Evolutionary conservation across 2,329 filamentous ascomycete genomes (phyloP), one percentile per base, ranked within the genome.

Genomic region (Clarireedia paspali): DNA sequence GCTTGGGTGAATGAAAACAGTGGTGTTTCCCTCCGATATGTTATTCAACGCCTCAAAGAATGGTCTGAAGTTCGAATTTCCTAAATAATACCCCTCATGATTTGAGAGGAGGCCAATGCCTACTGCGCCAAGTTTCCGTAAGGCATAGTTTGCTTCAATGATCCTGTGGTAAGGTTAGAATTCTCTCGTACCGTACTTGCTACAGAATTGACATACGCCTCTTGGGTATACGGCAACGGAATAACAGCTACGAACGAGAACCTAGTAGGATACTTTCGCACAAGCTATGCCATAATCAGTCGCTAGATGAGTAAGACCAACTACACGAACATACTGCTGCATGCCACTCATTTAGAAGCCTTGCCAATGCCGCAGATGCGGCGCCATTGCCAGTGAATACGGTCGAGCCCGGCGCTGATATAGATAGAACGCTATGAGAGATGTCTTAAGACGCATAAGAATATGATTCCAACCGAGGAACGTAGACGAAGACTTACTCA

Each of bases 231-330:
- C 40, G 48, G 48, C 17, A 50, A 40, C 5, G 48, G 36, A 12
- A 42, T 50, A 7, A 38, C 34, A 12, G 48, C 48, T n/a, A 42
- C 34, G 23, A 50, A 50, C 23, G 48, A 49, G 39, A 50, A 50
- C 26, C 17, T 36, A 7, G 9, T 42, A 4, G 36, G 48, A 50
- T 50, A 40, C 10, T 12, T 50, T 20, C 36, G 36, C n/a, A 50
- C 36, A 15, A 50, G 36, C 48, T 50, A 9, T 42, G 17, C 2
- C 5, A 42, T 20, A 6, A 5, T 50, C 14, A 50, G 5, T 20
- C 14, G n/a, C 10, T 24, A 6, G 30, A 15, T 17, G 14, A 12
- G 48, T 4, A 39, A 15, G 6, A 15, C 9, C 15, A 23, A 50
- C 17, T 17, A 27, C 6, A 3, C 17, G n/a, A 42, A 17, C n/a